phyloP scores from a whole-genome alignment of 2,329 filamentous ascomycete genomes.

The Clonostachys chloroleuca region DNA sequence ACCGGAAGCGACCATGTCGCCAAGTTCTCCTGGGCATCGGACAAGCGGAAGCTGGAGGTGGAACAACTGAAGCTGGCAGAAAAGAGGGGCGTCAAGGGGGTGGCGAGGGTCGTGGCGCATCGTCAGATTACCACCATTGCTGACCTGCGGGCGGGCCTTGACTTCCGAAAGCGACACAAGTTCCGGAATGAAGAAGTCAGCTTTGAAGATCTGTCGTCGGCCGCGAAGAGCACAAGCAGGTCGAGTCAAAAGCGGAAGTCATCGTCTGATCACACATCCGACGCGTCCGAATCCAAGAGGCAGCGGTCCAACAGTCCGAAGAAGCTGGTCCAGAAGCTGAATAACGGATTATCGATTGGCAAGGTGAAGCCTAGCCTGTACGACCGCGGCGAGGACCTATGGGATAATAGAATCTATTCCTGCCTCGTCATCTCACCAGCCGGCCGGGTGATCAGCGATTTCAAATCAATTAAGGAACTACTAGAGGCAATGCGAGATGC shows the following conservation, averaged over 20 bases:
- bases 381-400: background rate
- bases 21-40: slow-evolving; percentile 8
- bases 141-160: slow-evolving; percentile 5
- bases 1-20: slow-evolving; percentile 4
- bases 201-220: slow-evolving; percentile 1
- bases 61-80: slow-evolving; percentile 7
- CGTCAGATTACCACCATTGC: slow-evolving; percentile 6
- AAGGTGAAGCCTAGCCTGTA: background rate
- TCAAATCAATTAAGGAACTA: slow-evolving; percentile 19
- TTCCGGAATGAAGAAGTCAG: slow-evolving; percentile 3
- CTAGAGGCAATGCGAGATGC: slow-evolving; percentile 23
- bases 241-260: background rate
- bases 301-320: background rate
- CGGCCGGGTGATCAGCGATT: slow-evolving; percentile 11
- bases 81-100: slow-evolving; percentile 4
- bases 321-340: background rate
- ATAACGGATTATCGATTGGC: background rate
- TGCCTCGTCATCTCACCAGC: slow-evolving; percentile 3
- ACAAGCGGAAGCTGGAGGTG: slow-evolving; percentile 5
- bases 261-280: background rate
- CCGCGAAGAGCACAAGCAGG: background rate
- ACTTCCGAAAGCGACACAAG: background rate
- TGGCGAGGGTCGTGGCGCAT: slow-evolving; percentile 5
- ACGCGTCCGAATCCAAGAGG: background rate
- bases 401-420: background rate